A percentile compares a stretch with the other conserved stretches of the same genome.
phyloP scores from a whole-genome alignment of 495 filamentous ascomycete genomes.

The Lineolata rhizophorae region DNA sequence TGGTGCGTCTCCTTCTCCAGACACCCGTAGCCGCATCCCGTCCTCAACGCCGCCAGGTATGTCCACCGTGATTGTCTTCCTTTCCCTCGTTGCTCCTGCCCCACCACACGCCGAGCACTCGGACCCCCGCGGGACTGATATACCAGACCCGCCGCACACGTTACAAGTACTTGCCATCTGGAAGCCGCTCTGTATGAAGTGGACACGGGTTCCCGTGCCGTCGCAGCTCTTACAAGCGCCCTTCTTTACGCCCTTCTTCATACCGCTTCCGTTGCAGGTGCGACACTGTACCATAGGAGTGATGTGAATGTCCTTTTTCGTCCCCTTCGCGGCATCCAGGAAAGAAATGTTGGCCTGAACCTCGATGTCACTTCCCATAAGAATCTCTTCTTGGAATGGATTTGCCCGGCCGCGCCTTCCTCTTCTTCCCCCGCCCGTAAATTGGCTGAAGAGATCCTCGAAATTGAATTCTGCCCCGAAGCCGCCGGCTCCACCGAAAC shows the following conservation, averaged over 20 bases:
- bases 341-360: constrained; percentile 82
- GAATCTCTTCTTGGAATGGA: constrained; percentile 52
- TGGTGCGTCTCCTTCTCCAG: constrained; percentile 70
- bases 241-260: constrained; percentile 59
- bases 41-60: constrained; percentile 91
- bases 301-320: constrained; percentile 53
- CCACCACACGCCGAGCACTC: constrained; percentile 64
- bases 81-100: constrained; percentile 54
- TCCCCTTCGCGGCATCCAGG: constrained; percentile 87
- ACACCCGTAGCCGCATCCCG: constrained; percentile 70
- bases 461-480: constrained; percentile 76
- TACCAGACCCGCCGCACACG: constrained; percentile 54
- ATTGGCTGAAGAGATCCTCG: constrained; percentile 83
- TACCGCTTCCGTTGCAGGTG: constrained; percentile 59
- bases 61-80: constrained; percentile 61
- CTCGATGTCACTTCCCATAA: constrained; percentile 84
- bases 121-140: constrained; percentile 46
- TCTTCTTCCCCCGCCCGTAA: constrained; percentile 31
- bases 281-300: constrained; percentile 56
- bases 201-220: constrained; percentile 68
- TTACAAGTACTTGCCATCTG: constrained; percentile 83
- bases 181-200: constrained; percentile 79
- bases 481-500: constrained; percentile 22
- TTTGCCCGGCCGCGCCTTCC: constrained; percentile 22
- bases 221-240: constrained; percentile 57